A percentile compares a stretch with the other conserved stretches of the same genome.
Conservation (phyloP, 179 eudicot genomes). For the Beta lomatogona region DNA sequence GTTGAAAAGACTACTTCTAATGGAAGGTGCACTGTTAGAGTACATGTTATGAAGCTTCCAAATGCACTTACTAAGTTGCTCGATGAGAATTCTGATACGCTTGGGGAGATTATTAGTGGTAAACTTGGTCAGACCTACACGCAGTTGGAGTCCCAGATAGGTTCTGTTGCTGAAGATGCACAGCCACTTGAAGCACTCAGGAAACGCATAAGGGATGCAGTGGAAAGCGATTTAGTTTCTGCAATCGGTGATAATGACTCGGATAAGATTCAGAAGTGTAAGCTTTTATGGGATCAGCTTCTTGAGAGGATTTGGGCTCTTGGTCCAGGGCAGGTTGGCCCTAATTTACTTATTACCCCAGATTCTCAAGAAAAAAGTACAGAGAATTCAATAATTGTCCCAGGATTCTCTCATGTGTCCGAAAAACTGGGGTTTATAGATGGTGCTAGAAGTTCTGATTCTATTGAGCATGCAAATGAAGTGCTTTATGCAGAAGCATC, state of each 20-base stretch:
- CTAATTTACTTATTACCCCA: constrained; percentile 74
- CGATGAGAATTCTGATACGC: constrained; percentile 72
- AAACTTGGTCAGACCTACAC: constrained; percentile 60
- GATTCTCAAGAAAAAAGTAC: constrained; percentile 31
- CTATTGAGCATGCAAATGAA: constrained; percentile 31
- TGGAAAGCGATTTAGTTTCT: constrained; percentile 60
- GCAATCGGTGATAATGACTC: constrained; percentile 47
- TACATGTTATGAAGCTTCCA: constrained; percentile 86
- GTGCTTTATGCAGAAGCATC: constrained; percentile 58
- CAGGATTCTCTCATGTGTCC: constrained; percentile 71
- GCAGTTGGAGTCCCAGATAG: constrained; percentile 57
- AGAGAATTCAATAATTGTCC: constrained; percentile 51
- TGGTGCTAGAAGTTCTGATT: constrained; percentile 18
- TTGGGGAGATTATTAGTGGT: constrained; percentile 71
- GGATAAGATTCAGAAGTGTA: constrained; percentile 58
- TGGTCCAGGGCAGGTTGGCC: constrained; percentile 89
- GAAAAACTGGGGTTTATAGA: constrained; percentile 65
- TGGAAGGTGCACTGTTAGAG: constrained; percentile 85
- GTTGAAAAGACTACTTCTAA: constrained; percentile 76
- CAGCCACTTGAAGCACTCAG: constrained; percentile 66
- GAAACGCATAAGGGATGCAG: constrained; percentile 67
- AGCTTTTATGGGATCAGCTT: constrained; percentile 52
- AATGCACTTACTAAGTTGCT: constrained; percentile 69
- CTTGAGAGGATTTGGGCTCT: constrained; percentile 88
- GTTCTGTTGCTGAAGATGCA: constrained; percentile 57